Evolutionary conservation across 129 eudicot species (phyloP).

Genomic region (Chrysanthemum makinoi): DNA sequence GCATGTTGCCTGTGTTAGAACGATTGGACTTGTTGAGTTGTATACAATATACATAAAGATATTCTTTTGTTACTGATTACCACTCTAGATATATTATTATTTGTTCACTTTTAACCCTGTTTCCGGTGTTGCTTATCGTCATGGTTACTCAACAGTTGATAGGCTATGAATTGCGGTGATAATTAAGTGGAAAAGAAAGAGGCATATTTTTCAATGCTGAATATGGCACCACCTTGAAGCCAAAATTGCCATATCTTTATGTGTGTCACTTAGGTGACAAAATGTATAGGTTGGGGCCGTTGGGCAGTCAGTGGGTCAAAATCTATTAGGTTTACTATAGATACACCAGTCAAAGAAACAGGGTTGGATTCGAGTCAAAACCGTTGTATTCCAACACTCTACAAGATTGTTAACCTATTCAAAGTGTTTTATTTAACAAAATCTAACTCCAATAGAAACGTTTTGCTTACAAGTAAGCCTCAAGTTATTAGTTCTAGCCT

Average conservation of each 20-base stretch:
- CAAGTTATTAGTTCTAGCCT: too few species aligned
- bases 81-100: not conserved
- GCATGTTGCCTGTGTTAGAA: constrained; percentile 2
- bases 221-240: not conserved
- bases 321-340: too few species aligned
- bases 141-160: not conserved
- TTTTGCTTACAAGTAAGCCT: too few species aligned
- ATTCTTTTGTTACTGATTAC: constrained; percentile 8
- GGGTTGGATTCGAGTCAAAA: too few species aligned
- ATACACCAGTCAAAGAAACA: too few species aligned
- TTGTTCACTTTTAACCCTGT: not conserved
- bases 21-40: not conserved
- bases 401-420: too few species aligned
- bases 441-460: too few species aligned
- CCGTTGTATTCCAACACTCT: too few species aligned
- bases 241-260: not conserved
- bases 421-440: too few species aligned
- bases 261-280: too few species aligned
- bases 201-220: not conserved
- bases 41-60: constrained; percentile 6
- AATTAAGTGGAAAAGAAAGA: not conserved
- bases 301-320: too few species aligned
- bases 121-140: not conserved
- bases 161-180: not conserved
- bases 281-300: too few species aligned